Evolutionary conservation across 2,329 filamentous ascomycete species (phyloP).

Genomic region (Diaporthe citrichinensis): DNA sequence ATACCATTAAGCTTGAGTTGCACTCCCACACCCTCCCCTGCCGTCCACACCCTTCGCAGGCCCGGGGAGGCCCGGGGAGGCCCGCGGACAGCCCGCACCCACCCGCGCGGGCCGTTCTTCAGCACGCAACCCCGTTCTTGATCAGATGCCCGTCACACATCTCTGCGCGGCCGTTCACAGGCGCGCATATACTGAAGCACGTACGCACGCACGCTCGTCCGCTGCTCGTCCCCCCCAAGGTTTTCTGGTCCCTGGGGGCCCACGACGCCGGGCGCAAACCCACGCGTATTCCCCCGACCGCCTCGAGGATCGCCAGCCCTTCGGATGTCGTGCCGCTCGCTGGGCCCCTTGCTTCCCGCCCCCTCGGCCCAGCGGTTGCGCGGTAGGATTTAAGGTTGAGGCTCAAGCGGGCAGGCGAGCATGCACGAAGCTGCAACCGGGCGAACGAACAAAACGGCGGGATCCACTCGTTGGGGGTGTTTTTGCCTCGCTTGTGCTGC

Average conservation of each 20-base stretch:
- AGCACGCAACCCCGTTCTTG: background rate
- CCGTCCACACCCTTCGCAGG: background rate
- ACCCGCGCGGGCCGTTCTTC: constrained; percentile 15
- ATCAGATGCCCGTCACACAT: constrained; percentile 5
- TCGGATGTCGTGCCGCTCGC: constrained; percentile 4
- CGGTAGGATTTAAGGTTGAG: constrained; percentile 32
- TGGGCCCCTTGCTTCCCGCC: background rate
- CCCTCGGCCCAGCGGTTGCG: background rate
- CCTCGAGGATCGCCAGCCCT: background rate
- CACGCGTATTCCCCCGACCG: background rate
- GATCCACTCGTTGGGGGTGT: background rate
- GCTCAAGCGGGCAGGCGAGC: constrained; percentile 31
- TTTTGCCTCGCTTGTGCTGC: background rate
- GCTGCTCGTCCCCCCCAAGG: background rate
- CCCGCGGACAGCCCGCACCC: background rate
- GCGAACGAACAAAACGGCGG: background rate
- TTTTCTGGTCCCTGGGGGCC: background rate
- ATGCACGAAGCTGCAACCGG: constrained; percentile 1
- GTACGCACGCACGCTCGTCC: background rate
- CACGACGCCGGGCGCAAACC: constrained; percentile 17
- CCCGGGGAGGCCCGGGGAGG: background rate
- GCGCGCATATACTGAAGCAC: background rate
- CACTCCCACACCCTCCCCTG: background rate
- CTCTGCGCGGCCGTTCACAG: background rate
- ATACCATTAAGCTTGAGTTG: constrained; percentile 11